phyloP scores from a whole-genome alignment of 176 grass and related monocot species.

The Lolium rigidum region DNA sequence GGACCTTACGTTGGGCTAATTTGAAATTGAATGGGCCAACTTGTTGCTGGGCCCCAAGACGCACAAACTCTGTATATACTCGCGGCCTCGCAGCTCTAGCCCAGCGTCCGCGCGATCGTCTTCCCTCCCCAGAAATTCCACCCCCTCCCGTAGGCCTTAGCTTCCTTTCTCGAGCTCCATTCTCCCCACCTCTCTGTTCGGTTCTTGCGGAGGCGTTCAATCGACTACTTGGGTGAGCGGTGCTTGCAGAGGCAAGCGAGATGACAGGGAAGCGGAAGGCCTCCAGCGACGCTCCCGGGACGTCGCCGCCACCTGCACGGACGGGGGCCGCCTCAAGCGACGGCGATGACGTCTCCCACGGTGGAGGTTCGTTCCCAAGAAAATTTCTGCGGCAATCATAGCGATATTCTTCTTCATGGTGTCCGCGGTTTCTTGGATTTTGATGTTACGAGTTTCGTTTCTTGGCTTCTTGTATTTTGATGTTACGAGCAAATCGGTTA shows the following conservation, averaged over 20 bases:
- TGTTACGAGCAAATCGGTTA: no score
- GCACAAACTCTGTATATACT: no score
- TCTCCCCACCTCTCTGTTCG: neutral
- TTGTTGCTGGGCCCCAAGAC: no score
- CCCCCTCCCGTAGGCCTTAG: neutral
- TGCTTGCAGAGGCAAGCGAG: neutral
- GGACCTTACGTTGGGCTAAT: no score
- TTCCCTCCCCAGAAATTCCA: neutral
- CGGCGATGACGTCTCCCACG: neutral
- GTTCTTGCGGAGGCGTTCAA: neutral
- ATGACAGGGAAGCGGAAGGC: neutral
- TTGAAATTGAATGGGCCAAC: no score
- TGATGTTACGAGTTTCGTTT: neutral
- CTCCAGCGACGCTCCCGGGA: neutral
- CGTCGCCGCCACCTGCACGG: neutral
- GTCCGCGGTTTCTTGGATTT: no score
- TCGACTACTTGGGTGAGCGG: neutral
- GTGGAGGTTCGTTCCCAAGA: neutral
- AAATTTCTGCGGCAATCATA: neutral
- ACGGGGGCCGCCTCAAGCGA: neutral
- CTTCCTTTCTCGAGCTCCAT: slow-evolving; percentile 2
- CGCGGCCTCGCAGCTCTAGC: neutral
- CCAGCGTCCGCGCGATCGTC: neutral
- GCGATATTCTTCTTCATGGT: neutral
- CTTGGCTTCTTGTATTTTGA: neutral